Base-by-base conservation (phyloP, 495 filamentous ascomycete genomes). In the Aspergillus cristatus region DNA sequence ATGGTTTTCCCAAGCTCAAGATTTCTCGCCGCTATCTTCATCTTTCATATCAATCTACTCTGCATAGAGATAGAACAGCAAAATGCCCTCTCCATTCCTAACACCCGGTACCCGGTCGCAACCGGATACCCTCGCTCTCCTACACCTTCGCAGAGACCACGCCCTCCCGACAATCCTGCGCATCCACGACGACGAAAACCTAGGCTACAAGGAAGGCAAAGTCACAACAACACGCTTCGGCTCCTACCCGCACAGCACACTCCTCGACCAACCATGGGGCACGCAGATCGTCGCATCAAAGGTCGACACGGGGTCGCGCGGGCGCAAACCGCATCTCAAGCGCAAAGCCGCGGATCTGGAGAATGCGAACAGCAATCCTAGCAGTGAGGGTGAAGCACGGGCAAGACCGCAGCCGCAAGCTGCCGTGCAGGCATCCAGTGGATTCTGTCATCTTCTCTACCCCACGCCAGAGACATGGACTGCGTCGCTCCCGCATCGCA, bases 381-480 rank as follows among this genome's bases (percentile, higher is more conserved):
- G n/a, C n/a, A 52, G 50, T 28, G 49, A 46, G 10, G 45, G 53
- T 15, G 44, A 42, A 16, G 45, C 40, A n/a, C 41, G 44, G 37
- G 16, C 53, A 58, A 3, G 55, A 49, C 2, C 53, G 1, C 35
- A 44, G 2, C 46, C 48, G n/a, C 56, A 67, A 32, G 46, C 41
- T 6, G 52, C 78, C 8, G 65, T 76, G 3, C 71, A 75, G 28
- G 86, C 87, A 3, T 50, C 74, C 1, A 89, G 75, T 51, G 91
- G 91, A 15, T 98, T 96, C 63, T 72, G 88, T 13, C 90, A 98
- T 58, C 54, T 98, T 22, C 70, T 96, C 11, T 85, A 82, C 18
- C 93, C 93, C 0, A 95, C 93, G 0, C 86, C 91, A 11, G 91
- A 98, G 58, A 68, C 82, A 12, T 98, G 91, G 91, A 98, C 93